Evolutionary conservation across 1,284 basidiomycete species (phyloP).

Genomic region (Trichosporon sp.): DNA sequence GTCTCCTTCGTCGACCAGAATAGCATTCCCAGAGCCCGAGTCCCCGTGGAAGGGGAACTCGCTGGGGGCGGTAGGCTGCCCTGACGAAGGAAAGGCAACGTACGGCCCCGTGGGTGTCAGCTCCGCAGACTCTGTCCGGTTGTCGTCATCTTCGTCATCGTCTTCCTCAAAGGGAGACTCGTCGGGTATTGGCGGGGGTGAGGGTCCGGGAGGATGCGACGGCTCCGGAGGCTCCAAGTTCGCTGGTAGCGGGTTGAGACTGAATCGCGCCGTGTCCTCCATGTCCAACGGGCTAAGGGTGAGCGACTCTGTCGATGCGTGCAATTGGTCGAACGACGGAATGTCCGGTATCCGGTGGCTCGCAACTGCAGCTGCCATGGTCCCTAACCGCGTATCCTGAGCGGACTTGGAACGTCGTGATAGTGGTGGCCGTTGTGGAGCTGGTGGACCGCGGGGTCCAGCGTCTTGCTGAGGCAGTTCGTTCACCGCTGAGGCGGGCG

Average conservation of each 20-base stretch:
- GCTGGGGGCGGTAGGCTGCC: not conserved
- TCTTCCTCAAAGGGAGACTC: constrained; percentile 18
- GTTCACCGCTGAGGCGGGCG: not conserved
- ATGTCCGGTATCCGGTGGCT: not conserved
- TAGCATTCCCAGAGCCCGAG: not conserved
- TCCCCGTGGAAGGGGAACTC: not conserved
- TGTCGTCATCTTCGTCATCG: constrained; percentile 5
- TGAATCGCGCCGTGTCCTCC: constrained; percentile 1
- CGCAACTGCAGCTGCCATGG: not conserved
- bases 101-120: not conserved
- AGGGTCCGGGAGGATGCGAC: not conserved
- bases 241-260: not conserved
- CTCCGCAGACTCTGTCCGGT: not conserved
- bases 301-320: not conserved
- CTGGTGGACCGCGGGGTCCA: not conserved
- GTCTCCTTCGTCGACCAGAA: constrained; percentile 42
- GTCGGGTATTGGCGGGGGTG: not conserved
- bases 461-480: not conserved
- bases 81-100: not conserved
- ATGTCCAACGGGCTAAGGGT: not conserved
- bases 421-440: not conserved
- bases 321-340: not conserved
- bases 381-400: constrained; percentile 7
- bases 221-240: not conserved
- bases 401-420: constrained; percentile 16